phyloP scores from a whole-genome alignment of 139 green algal genomes.

The Edaphochlamys debaryana region DNA sequence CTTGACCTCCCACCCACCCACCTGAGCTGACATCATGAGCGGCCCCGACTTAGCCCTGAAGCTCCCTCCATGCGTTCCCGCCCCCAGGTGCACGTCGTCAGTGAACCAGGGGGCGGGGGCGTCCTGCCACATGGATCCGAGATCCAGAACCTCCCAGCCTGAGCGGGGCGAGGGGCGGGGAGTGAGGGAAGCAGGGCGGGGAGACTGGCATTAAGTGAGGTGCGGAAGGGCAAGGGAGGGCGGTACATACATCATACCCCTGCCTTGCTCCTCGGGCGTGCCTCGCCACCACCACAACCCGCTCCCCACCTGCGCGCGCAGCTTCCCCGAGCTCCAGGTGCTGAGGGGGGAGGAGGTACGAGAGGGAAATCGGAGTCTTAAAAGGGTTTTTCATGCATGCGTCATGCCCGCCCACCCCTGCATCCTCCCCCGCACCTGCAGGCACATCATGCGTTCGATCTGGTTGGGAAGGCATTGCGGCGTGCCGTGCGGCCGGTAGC shows the following conservation, averaged over 20 bases:
- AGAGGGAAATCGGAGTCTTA: too few species aligned
- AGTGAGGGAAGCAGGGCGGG: too few species aligned
- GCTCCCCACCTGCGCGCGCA: not conserved
- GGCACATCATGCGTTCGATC: conserved; percentile 3
- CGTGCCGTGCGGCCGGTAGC: not conserved
- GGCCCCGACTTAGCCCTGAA: not conserved
- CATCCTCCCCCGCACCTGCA: not conserved
- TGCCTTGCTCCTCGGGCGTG: too few species aligned
- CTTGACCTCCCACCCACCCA: too few species aligned
- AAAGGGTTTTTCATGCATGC: too few species aligned
- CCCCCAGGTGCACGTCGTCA: not conserved
- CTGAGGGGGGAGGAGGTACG: not conserved
- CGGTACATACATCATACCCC: too few species aligned
- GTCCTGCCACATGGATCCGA: not conserved
- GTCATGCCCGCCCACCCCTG: too few species aligned
- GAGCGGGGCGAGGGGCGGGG: too few species aligned
- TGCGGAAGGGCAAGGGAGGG: too few species aligned
- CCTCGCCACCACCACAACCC: too few species aligned
- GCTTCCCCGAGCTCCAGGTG: not conserved
- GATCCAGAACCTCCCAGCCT: not conserved
- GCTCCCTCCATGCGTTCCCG: too few species aligned
- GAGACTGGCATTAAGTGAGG: too few species aligned
- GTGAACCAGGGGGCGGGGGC: not conserved
- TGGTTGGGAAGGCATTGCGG: not conserved
- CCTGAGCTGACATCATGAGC: not conserved